Percentiles rank a stretch among this genome's conserved stretches.
These are phyloP conservation scores for Paxillus ammoniavirescens DNA, from an alignment of 768 basidiomycete species.

Conservation along the genomic window DNA sequence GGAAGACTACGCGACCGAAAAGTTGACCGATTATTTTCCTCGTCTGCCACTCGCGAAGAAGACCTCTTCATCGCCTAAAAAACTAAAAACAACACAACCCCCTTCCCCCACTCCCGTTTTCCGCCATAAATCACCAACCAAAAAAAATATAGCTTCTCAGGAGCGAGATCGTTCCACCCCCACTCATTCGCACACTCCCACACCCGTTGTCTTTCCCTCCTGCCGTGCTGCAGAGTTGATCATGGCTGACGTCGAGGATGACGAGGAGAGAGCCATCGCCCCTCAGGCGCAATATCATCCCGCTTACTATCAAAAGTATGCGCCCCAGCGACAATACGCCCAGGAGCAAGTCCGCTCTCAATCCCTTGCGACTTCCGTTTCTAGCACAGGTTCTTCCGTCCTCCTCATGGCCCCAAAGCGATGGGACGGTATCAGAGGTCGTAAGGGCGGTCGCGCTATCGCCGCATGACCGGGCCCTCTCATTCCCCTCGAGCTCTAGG, in stretches of 20 bases:
- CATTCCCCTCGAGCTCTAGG: background rate
- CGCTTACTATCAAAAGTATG: constrained; percentile 13
- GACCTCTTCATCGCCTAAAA: constrained; percentile 15
- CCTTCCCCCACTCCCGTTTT: constrained; percentile 10
- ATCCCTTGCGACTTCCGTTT: constrained; percentile 18
- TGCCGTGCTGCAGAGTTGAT: constrained; percentile 28
- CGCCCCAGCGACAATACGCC: background rate
- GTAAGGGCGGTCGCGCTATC: constrained; percentile 10
- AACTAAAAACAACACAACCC: constrained; percentile 13
- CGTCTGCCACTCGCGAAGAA: constrained; percentile 20
- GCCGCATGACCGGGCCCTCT: constrained; percentile 11
- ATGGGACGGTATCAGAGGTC: constrained; percentile 13
- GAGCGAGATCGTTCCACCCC: constrained; percentile 21
- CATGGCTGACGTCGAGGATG: constrained; percentile 27
- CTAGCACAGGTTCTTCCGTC: constrained; percentile 27
- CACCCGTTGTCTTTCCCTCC: constrained; percentile 32
- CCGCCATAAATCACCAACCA: constrained; percentile 13
- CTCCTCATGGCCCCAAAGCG: constrained; percentile 31
- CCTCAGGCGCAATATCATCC: constrained; percentile 21
- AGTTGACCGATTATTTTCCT: constrained; percentile 31
- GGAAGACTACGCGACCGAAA: constrained; percentile 25
- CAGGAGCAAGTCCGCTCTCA: constrained; percentile 12
- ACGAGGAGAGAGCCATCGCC: constrained; percentile 19
- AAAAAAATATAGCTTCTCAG: background rate
- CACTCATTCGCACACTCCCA: constrained; percentile 27